Percentiles rank a stretch among this genome's conserved stretches.
Evolutionary conservation across 108 stramenopile genomes (phyloP).

Genomic region (Conticribra weissflogii): DNA sequence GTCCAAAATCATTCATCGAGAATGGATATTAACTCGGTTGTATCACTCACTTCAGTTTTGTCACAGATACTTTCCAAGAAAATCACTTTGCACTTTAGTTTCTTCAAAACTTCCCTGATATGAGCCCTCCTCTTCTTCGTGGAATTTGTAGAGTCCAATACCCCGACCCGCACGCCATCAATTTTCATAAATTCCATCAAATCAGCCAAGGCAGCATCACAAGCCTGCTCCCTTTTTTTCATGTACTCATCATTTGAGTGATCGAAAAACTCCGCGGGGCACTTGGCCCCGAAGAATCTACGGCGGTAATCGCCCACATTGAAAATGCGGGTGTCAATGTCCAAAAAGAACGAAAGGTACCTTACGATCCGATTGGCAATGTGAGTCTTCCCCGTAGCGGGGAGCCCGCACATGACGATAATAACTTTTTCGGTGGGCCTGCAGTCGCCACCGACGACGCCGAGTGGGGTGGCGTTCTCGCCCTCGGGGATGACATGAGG

Average conservation of each 20-base stretch:
- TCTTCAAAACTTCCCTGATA: conserved; percentile 52
- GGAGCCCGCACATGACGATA: conserved; percentile 96
- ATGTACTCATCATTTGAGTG: conserved; percentile 77
- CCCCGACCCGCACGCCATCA: conserved; percentile 91
- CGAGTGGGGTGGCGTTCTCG: conserved; percentile 88
- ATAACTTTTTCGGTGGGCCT: conserved; percentile 91
- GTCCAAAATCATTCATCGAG: conserved; percentile 3
- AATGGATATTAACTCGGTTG: neutral
- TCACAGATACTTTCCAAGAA: conserved; percentile 94
- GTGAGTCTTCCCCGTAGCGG: conserved; percentile 97
- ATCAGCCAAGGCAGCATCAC: conserved; percentile 89
- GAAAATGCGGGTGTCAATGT: conserved; percentile 88
- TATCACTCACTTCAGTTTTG: conserved; percentile 65
- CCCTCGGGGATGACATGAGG: conserved; percentile 87
- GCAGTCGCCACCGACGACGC: conserved; percentile 76
- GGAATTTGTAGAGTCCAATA: conserved; percentile 97
- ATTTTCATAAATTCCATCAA: conserved; percentile 79
- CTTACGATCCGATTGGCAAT: conserved; percentile 94
- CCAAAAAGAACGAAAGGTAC: conserved; percentile 92
- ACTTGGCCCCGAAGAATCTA: conserved; percentile 77
- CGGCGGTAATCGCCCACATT: conserved; percentile 95
- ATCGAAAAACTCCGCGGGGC: conserved; percentile 92
- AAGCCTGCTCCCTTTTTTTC: conserved; percentile 67
- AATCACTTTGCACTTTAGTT: conserved; percentile 73
- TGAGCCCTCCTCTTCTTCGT: conserved; percentile 74